Base-by-base conservation (phyloP, 805 yeast species). In the Wickerhamiella parazyma region DNA sequence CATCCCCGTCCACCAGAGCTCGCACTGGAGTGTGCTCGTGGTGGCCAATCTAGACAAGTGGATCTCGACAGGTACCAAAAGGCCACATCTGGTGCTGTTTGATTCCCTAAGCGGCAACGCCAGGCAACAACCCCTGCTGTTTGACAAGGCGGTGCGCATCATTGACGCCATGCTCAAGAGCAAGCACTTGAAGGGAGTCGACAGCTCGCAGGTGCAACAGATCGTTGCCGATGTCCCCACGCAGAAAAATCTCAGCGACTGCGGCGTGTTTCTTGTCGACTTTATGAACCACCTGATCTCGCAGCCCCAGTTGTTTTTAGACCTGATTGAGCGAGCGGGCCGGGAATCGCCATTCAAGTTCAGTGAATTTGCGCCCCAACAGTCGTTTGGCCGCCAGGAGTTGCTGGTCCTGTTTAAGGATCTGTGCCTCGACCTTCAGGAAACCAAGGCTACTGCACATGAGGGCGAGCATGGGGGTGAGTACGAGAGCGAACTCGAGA, bases 231-330 rank as follows among this genome's bases (percentile, higher is more conserved):
- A 65, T 4, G 91, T 85, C 0, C 95, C 96, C 0, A 75, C 70
- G 46, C 98, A 91, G 56, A 76, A 77, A 24, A 91, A 91, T 57
- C 76, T 78, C 62, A 83, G 86, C 56, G 98, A 91, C 58, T 91
- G 98, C 64, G 98, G 98, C 1, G 75, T 91, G 17, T 95, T 83
- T 62, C 82, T 89, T 1, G 78, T 91, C 12, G 78, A 78, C 51
- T 86, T 81, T 52, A 69, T 78, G 10, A 65, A 67, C 45, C 73
- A 70, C 49, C 77, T 83, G 60, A 65, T 79, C 37, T 62, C 63
- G 19, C 60, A 72, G 33, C 73, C 76, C 0, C 51, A 51, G 0
- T 64, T 57, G 19, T 77, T 83, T 41, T n/a, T 28, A 16, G 31
- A 28, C 10, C 3, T 3, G n/a, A n/a, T 28, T 3, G 16, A 11